Conservation (phyloP, 169 alveolate genomes). For the Plasmodium adleri region DNA sequence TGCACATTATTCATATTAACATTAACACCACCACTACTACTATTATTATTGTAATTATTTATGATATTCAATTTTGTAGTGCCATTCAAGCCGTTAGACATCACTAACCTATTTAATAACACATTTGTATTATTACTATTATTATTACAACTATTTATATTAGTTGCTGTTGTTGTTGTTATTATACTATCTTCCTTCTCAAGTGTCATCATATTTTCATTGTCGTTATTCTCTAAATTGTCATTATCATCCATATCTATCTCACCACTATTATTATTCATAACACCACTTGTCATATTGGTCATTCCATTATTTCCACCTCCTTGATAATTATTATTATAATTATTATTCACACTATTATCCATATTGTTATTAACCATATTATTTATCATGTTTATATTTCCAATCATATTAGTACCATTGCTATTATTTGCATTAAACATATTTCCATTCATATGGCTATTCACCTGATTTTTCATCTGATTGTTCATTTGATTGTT, state of each 20-base stretch:
- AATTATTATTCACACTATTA: not conserved
- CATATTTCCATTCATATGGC: not conserved
- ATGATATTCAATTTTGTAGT: not conserved
- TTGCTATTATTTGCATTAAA: constrained; percentile 9
- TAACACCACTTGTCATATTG: not conserved
- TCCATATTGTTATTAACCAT: not conserved
- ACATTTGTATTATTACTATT: not conserved
- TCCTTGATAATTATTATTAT: not conserved
- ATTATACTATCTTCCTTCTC: not conserved
- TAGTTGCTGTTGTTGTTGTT: too few species aligned
- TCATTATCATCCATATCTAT: constrained; percentile 6
- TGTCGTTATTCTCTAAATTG: not conserved
- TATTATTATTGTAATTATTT: not conserved
- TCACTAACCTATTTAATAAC: not conserved
- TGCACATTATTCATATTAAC: too few species aligned
- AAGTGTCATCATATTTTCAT: not conserved
- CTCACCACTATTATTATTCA: constrained; percentile 1
- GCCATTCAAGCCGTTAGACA: too few species aligned
- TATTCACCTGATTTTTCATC: constrained; percentile 7
- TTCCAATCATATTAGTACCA: not conserved
- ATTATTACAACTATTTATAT: not conserved
- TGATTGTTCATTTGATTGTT: not conserved
- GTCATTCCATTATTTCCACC: not conserved
- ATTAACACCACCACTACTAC: not conserved
- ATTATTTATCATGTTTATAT: not conserved